phyloP scores from a whole-genome alignment of 2,329 filamentous ascomycete species.

The Cordyceps pruinosa region DNA sequence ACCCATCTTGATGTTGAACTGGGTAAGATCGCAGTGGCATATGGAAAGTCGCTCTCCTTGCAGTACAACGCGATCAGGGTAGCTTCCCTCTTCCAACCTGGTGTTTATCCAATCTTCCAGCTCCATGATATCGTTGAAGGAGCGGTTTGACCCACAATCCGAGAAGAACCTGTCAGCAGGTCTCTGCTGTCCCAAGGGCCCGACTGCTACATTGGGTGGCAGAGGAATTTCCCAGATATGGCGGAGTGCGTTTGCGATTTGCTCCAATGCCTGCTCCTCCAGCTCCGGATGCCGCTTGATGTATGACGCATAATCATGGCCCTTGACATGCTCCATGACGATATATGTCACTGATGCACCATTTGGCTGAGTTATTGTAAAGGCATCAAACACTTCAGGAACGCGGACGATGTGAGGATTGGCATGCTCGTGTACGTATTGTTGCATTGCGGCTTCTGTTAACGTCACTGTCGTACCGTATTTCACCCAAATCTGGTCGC shows the following conservation, averaged over 20 bases:
- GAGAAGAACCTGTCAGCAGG: slow-evolving; percentile 12
- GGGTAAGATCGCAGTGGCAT: slow-evolving; percentile 11
- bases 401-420: slow-evolving; percentile 11
- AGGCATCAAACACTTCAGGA: slow-evolving; percentile 2
- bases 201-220: neutral
- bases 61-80: slow-evolving; percentile 1
- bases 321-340: slow-evolving; percentile 10
- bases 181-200: slow-evolving; percentile 3
- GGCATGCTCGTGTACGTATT: slow-evolving; percentile 6
- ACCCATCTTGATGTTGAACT: slow-evolving; percentile 10
- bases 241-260: neutral
- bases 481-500: slow-evolving; percentile 2
- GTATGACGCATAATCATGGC: neutral
- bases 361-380: neutral
- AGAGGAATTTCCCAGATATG: slow-evolving; percentile 7
- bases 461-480: slow-evolving; percentile 2
- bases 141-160: neutral
- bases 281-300: neutral
- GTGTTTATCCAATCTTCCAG: neutral
- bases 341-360: slow-evolving; percentile 1
- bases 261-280: neutral
- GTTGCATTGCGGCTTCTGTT: slow-evolving; percentile 10
- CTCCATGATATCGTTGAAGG: neutral
- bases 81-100: neutral
- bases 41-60: slow-evolving; percentile 8